A percentile compares a stretch with the other conserved stretches of the same genome.
Conservation (phyloP, 768 basidiomycete species). For the Tricholoma flavovirens region DNA sequence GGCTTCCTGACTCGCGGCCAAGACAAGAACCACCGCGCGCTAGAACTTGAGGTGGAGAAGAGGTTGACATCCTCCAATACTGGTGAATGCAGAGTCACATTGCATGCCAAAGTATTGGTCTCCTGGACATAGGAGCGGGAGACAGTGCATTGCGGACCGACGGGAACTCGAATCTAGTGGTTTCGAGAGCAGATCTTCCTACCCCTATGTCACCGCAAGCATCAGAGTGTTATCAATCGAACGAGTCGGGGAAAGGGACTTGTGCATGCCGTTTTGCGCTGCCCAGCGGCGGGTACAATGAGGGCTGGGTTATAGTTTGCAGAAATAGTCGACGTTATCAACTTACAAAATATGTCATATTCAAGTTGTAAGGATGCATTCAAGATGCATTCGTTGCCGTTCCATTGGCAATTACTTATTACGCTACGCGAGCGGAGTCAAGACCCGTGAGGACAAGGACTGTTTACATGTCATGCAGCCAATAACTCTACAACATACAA, state of each 20-base stretch:
- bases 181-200: slow-evolving; percentile 61
- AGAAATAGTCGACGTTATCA: too few species aligned
- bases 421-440: too few species aligned
- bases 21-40: slow-evolving; percentile 47
- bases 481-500: too few species aligned
- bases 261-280: slow-evolving; percentile 63
- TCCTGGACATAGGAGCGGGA: too few species aligned
- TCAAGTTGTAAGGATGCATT: too few species aligned
- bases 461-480: too few species aligned
- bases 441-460: too few species aligned
- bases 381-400: too few species aligned
- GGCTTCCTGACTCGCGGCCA: slow-evolving; percentile 29
- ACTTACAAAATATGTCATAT: too few species aligned
- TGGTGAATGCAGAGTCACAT: slow-evolving; percentile 48
- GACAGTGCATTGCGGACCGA: slow-evolving; percentile 52
- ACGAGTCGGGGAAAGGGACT: slow-evolving; percentile 26
- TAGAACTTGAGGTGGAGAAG: slow-evolving; percentile 38
- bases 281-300: slow-evolving; percentile 34
- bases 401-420: too few species aligned
- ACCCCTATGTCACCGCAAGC: slow-evolving; percentile 35
- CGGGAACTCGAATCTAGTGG: slow-evolving; percentile 63
- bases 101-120: too few species aligned
- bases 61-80: slow-evolving; percentile 47
- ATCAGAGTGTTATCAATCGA: slow-evolving; percentile 28
- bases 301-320: too few species aligned